These are phyloP conservation scores for Asterochloris erici DNA, from an alignment of 139 green algal genomes.

Conservation along the genomic window DNA sequence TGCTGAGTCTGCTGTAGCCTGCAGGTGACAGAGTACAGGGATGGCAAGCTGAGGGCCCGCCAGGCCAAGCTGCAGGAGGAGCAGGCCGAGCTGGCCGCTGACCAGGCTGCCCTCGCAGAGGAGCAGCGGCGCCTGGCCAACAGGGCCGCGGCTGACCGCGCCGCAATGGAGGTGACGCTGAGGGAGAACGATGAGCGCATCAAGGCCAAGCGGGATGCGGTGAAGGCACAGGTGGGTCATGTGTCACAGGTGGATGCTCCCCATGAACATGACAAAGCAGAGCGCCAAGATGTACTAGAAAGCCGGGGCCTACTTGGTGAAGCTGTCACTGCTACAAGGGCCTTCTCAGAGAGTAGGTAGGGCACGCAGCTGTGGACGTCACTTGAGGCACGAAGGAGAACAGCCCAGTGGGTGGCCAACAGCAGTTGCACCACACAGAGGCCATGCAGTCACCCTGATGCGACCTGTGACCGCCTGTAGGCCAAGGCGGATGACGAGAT, in stretches of 20 bases:
- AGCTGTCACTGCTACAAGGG: not conserved
- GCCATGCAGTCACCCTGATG: not conserved
- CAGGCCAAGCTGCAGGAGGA: slow-evolving; percentile 1
- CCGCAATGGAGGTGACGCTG: slow-evolving; percentile 8
- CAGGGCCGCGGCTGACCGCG: not conserved
- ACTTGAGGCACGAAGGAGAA: not conserved
- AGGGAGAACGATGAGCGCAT: slow-evolving; percentile 9
- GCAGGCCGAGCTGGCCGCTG: slow-evolving; percentile 8
- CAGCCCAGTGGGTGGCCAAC: not conserved
- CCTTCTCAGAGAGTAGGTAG: not conserved
- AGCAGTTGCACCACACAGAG: not conserved
- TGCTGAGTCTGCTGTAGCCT: not conserved
- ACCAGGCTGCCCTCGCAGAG: not conserved
- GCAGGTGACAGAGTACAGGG: slow-evolving; percentile 13
- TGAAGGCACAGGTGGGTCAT: slow-evolving; percentile 1
- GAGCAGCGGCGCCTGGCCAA: not conserved
- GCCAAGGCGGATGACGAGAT: slow-evolving; percentile 8
- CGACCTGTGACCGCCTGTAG: not conserved
- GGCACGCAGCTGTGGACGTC: not conserved
- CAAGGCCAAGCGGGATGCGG: slow-evolving; percentile 10
- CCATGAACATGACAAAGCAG: not conserved
- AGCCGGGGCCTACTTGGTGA: not conserved
- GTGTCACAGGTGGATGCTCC: not conserved
- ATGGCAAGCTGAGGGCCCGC: not conserved
- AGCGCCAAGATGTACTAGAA: not conserved